phyloP scores from a whole-genome alignment of 2,329 filamentous ascomycete genomes.

The Pseudogymnoascus sp. region DNA sequence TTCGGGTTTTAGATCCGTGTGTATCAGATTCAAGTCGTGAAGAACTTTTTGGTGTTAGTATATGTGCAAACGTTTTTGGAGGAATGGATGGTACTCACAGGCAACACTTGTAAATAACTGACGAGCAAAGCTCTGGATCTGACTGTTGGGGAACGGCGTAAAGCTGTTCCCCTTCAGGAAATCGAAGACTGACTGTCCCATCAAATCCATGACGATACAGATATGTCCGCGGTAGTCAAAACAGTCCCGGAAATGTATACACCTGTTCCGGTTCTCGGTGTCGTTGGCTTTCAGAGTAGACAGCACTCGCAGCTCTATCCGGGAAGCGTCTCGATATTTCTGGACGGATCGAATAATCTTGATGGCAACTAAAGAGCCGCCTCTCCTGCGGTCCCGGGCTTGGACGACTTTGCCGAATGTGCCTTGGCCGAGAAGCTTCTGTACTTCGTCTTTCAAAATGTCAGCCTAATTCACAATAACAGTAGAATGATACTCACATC shows the following conservation, averaged over 20 bases:
- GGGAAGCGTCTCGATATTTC: slow-evolving; percentile 92
- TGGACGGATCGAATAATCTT: slow-evolving; percentile 98
- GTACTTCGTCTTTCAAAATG: slow-evolving; percentile 63
- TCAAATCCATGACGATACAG: slow-evolving; percentile 68
- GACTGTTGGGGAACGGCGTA: slow-evolving; percentile 94
- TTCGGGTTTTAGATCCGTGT: slow-evolving; percentile 71
- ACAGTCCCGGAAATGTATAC: slow-evolving; percentile 92
- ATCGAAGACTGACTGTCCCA: slow-evolving; percentile 96
- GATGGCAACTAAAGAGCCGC: slow-evolving; percentile 73
- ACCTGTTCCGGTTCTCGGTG: slow-evolving; percentile 83
- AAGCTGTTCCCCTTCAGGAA: slow-evolving; percentile 94
- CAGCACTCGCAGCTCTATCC: slow-evolving; percentile 87
- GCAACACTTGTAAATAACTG: slow-evolving; percentile 97
- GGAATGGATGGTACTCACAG: slow-evolving; percentile 54
- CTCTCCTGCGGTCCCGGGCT: slow-evolving; percentile 70
- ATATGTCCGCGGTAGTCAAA: slow-evolving; percentile 98
- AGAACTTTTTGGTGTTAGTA: slow-evolving; percentile 53
- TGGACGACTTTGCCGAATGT: slow-evolving; percentile 98
- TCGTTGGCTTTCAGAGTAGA: slow-evolving; percentile 91
- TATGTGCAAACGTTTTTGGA: slow-evolving; percentile 3
- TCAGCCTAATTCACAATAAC: slow-evolving; percentile 21
- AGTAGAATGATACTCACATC: slow-evolving; percentile 57
- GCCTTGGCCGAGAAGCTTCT: slow-evolving; percentile 85
- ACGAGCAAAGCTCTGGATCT: slow-evolving; percentile 93
- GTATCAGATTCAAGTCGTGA: slow-evolving; percentile 93